Base-by-base conservation (phyloP, 176 grass and related monocot species). In the Ampelocalamus luodianensis region DNA sequence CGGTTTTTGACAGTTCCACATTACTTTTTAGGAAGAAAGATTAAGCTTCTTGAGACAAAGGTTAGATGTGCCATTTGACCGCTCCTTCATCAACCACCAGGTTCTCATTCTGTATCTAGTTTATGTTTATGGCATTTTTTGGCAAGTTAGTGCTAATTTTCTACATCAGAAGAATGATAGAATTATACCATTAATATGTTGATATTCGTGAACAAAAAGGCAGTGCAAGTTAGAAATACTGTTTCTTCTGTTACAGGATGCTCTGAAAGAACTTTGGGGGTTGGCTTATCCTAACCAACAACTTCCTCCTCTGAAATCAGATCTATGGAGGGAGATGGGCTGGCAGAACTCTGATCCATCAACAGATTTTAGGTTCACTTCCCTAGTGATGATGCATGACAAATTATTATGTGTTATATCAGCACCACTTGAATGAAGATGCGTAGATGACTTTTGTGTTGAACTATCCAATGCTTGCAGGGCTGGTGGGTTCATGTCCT, bases 281-380 rank as follows among this genome's bases (percentile, higher is more conserved):
- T 68, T 95, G 60, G 81, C 91, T 59, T 98, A 94, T 92, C 91
- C 93, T 83, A 50, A 90, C 77, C 85, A 86, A 79, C 55, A 86
- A 79, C 87, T 92, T 69, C 91, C 96, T 82, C 84, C 91, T 89
- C 83, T 95, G 38, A 92, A 94, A 78, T 98, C 96, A 70, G 90
- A 98, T 46, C 65, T 90, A n/a, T 98, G 91, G 93, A 95, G 94
- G 65, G 96, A 94, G 73, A 95, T 98, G 96, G 96, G 96, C 4
- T 94, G 96, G 96, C 93, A 98, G 81, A 88, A 89, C 81, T 89
- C 79, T 68, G 93, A 98, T 65, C 93, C 89, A 54, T 79, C 93
- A 53, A 95, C 93, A 54, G 88, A 98, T 91, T 92, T 98, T 87
- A 94, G 96, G 96, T 98, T 79, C 60, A 38, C 51, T 86, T 75